A percentile compares a stretch with the other conserved stretches of the same genome.
These are phyloP conservation scores for Aeschynomene evenia DNA, from an alignment of 306 rosid species.

Conservation along the genomic window DNA sequence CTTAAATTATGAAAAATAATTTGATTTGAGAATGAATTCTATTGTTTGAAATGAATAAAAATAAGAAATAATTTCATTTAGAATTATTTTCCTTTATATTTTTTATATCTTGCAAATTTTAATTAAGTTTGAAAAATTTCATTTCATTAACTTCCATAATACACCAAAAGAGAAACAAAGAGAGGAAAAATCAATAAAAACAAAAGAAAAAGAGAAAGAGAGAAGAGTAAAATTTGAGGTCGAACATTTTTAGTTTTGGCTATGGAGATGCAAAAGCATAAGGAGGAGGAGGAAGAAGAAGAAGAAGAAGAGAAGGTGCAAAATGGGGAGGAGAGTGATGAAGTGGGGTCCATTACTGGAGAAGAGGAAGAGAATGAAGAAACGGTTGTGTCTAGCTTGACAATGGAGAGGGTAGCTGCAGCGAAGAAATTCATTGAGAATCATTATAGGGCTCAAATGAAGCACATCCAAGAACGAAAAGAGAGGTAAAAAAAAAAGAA, in stretches of 20 bases:
- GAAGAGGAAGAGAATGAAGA: slow-evolving; percentile 36
- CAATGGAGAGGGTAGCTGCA: slow-evolving; percentile 84
- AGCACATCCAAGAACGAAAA: slow-evolving; percentile 74
- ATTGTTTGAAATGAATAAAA: no score
- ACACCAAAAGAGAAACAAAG: slow-evolving; percentile 13
- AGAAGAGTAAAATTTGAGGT: not conserved
- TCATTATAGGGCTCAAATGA: slow-evolving; percentile 82
- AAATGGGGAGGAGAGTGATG: slow-evolving; percentile 13
- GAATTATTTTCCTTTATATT: no score
- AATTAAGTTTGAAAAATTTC: no score
- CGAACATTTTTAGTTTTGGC: not conserved
- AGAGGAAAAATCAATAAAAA: no score
- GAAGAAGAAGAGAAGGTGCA: not conserved
- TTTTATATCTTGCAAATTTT: no score
- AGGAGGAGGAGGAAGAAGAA: slow-evolving; percentile 7
- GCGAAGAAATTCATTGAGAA: slow-evolving; percentile 88
- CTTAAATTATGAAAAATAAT: no score
- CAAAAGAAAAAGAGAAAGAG: not conserved
- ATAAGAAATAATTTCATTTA: no score
- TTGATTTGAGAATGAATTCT: no score
- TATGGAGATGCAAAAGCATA: slow-evolving; percentile 41
- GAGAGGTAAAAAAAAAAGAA: slow-evolving; percentile 47
- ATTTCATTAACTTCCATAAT: no score
- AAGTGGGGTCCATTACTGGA: slow-evolving; percentile 32
- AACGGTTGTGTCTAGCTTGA: slow-evolving; percentile 65